Evolutionary conservation across 176 grass and related monocot species (phyloP), one percentile per base, ranked within the genome.

Genomic region (Phyllostachys edulis): DNA sequence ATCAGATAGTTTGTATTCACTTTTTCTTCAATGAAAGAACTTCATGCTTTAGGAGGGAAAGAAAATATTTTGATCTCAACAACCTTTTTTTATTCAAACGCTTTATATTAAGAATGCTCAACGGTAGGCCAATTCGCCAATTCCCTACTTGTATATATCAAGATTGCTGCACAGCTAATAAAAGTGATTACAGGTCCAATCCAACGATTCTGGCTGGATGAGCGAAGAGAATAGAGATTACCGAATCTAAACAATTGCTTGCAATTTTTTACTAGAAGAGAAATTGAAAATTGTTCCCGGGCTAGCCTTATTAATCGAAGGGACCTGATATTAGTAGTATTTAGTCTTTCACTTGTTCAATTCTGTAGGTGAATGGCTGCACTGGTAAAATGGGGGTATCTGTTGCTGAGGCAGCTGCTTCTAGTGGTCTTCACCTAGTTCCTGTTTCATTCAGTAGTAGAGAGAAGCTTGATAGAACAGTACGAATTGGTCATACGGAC

Each of bases 341-440:
- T 80, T 34, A 54, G 11, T 69, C 14, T 81, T 80, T 60, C 7
- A 34, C 76, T 80, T 80, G 17, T 61, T 79, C 50, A 55, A 68
- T 75, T 51, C 12, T 89, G 67, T 85, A 98, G 93, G 96, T 98
- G 51, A 98, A 95, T 89, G 91, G 93, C 41, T 95, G 96, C 85
- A 94, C 77, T 70, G 93, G 96, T 44, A 98, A 98, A 55, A 98
- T 92, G 91, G 96, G n/a, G 39, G 27, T 70, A 80, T 82, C 85
- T 79, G 91, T 94, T 70, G 93, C 93, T 23, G 87, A 98, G 74
- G 86, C 89, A 39, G 87, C 89, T 49, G 51, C 78, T 80, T 89
- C 78, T 56, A 83, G 85, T 75, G 96, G 96, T 20, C 91, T 98
- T 82, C 84, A 88, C 29, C 71, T 98, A 85, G 80, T 94, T 60